Evolutionary conservation across 768 basidiomycete genomes (phyloP).

Genomic region (Leccinum aurantiacum): DNA sequence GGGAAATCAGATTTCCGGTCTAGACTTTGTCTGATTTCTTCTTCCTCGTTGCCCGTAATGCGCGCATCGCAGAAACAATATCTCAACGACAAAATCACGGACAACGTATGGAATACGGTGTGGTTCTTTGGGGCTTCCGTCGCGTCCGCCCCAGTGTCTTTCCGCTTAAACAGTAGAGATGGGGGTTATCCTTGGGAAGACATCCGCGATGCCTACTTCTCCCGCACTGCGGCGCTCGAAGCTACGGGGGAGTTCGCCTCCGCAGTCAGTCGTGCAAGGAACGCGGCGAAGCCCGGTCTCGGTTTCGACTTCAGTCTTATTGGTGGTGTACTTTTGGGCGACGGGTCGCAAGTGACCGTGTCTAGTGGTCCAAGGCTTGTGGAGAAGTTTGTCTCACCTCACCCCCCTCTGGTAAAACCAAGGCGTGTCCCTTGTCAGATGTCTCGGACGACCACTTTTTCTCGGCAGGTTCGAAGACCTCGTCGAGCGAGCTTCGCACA

Average conservation of each 20-base stretch:
- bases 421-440: constrained; percentile 14
- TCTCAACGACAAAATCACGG: constrained; percentile 1
- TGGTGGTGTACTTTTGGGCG: too few species aligned
- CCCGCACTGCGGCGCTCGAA: background rate
- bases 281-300: too few species aligned
- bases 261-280: too few species aligned
- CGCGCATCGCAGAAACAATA: constrained; percentile 1
- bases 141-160: background rate
- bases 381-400: too few species aligned
- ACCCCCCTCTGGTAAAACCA: too few species aligned
- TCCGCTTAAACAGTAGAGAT: background rate
- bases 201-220: background rate
- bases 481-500: constrained; percentile 30
- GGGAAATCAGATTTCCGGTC: background rate
- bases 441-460: constrained; percentile 48
- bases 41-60: background rate
- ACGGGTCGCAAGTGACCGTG: too few species aligned
- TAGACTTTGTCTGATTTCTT: background rate
- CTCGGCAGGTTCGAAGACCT: constrained; percentile 39
- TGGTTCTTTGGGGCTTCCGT: constrained; percentile 3
- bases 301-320: too few species aligned
- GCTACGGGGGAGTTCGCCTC: background rate
- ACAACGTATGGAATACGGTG: constrained; percentile 6
- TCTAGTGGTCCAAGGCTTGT: too few species aligned
- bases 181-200: background rate